A percentile compares a stretch with the other conserved stretches of the same genome.
These are phyloP conservation scores for Penicillium digitatum DNA, from an alignment of 2,329 filamentous ascomycete genomes.

Conservation along the genomic window DNA sequence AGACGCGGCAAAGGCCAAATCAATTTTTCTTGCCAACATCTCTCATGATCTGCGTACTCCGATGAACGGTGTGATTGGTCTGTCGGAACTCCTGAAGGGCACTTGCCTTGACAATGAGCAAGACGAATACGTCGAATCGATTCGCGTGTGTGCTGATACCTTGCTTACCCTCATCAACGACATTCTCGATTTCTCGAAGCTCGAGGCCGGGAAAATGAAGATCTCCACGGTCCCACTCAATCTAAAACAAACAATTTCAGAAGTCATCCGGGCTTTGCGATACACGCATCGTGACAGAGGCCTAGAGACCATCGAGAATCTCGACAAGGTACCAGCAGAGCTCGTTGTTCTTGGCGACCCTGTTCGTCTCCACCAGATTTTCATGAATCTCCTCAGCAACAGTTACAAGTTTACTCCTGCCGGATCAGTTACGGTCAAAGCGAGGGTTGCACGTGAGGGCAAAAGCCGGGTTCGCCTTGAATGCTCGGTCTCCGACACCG, in stretches of 20 bases:
- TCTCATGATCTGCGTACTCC: slow-evolving; percentile 85
- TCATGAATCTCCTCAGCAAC: slow-evolving; percentile 79
- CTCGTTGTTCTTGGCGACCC: slow-evolving; percentile 78
- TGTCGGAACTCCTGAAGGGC: slow-evolving; percentile 59
- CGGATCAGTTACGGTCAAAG: slow-evolving; percentile 79
- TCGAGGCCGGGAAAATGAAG: slow-evolving; percentile 82
- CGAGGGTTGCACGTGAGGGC: slow-evolving; percentile 67
- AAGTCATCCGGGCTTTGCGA: slow-evolving; percentile 60
- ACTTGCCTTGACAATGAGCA: slow-evolving; percentile 56
- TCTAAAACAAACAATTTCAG: slow-evolving; percentile 62
- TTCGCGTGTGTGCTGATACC: slow-evolving; percentile 65
- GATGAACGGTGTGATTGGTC: slow-evolving; percentile 86
- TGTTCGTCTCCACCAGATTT: slow-evolving; percentile 75
- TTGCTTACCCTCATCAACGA: slow-evolving; percentile 86
- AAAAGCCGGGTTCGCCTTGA: slow-evolving; percentile 68
- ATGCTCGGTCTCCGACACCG: slow-evolving; percentile 84
- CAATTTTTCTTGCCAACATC: slow-evolving; percentile 94
- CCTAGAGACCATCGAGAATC: slow-evolving; percentile 59
- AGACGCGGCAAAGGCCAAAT: slow-evolving; percentile 71
- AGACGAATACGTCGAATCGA: slow-evolving; percentile 60
- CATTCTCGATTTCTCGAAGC: slow-evolving; percentile 83
- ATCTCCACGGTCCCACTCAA: slow-evolving; percentile 80
- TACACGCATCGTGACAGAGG: slow-evolving; percentile 61
- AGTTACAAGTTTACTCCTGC: slow-evolving; percentile 90
- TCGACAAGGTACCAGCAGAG: slow-evolving; percentile 57